Percentiles rank a stretch among this genome's conserved stretches.
Evolutionary conservation across 2,329 filamentous ascomycete species (phyloP).

Genomic region (Ophiostoma triangulosporum): DNA sequence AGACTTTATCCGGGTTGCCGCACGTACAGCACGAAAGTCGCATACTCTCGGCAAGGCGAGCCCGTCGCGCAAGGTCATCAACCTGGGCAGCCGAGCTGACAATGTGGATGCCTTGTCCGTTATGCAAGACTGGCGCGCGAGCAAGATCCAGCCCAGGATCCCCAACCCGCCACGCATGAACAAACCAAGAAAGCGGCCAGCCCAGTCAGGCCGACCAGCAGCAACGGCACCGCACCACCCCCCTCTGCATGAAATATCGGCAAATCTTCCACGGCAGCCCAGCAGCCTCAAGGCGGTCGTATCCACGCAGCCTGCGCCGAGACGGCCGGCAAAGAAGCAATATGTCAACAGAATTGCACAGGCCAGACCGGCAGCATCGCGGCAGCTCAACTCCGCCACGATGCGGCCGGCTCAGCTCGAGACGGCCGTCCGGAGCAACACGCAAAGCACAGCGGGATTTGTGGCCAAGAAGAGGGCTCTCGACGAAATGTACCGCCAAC

Average conservation of each 20-base stretch:
- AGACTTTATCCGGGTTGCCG: slow-evolving; percentile 46
- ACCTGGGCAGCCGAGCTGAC: slow-evolving; percentile 46
- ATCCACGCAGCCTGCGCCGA: background rate
- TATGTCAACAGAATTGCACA: background rate
- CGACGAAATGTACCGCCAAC: slow-evolving; percentile 38
- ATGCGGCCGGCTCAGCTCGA: slow-evolving; percentile 41
- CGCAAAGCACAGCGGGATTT: slow-evolving; percentile 25
- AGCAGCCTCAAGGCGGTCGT: background rate
- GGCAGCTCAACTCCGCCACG: background rate
- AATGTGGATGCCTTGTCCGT: slow-evolving; percentile 42
- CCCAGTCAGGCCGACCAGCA: background rate
- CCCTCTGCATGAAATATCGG: slow-evolving; percentile 7
- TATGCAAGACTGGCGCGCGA: slow-evolving; percentile 42
- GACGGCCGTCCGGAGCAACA: slow-evolving; percentile 24
- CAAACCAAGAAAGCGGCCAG: background rate
- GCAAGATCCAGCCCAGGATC: slow-evolving; percentile 30
- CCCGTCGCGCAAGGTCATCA: slow-evolving; percentile 42
- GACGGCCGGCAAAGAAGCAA: background rate
- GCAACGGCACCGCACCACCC: background rate
- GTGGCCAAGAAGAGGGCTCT: slow-evolving; percentile 37
- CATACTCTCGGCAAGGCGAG: slow-evolving; percentile 38
- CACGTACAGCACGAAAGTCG: slow-evolving; percentile 38
- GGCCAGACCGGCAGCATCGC: slow-evolving; percentile 8
- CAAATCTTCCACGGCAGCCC: background rate
- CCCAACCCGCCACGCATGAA: background rate